Evolutionary conservation across 2,329 filamentous ascomycete species (phyloP), one percentile per base, ranked within the genome.

Genomic region (Microdochium nivale): DNA sequence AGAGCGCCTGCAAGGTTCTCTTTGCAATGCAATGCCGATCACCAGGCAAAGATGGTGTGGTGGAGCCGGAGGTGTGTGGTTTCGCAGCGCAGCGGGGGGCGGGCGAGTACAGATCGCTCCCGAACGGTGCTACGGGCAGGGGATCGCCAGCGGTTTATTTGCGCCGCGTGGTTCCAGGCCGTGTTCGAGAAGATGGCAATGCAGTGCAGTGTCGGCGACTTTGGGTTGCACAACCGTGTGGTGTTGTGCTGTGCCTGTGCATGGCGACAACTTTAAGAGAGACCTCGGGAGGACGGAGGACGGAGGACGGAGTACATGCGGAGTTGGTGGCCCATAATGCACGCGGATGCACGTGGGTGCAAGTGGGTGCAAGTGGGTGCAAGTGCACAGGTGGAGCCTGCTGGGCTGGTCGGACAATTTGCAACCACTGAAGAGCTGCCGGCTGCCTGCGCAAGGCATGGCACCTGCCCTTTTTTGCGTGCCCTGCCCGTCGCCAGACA

Each of bases 331-430:
- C n/a, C n/a, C n/a, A n/a, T n/a, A n/a, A n/a, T n/a, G n/a, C n/a
- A n/a, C n/a, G n/a, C n/a, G n/a, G n/a, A n/a, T n/a, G n/a, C n/a
- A n/a, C n/a, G n/a, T n/a, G n/a, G n/a, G n/a, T 30, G 5, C 27
- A 30, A 30, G 5, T 30, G 27, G 5, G 27, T 5, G 11, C 27
- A 30, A 11, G 27, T 30, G 27, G 27, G 27, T 30, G 27, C 27
- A 30, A 30, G 5, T 5, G 27, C 5, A 11, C 11, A 5, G 27
- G 23, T 16, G 16, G 40, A 23, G 40, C 40, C 40, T 24, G 40
- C n/a, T n/a, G n/a, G n/a, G n/a, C n/a, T n/a, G n/a, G n/a, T 44
- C 40, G 40, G 40, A 44, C 40, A 44, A 44, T 44, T 44, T 44
- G 14, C 13, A 44, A 7, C 40, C n/a, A 11, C 5, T 4, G 3